Evolutionary conservation across 176 grass and related monocot species (phyloP).

Genomic region (Oryza longistaminata): DNA sequence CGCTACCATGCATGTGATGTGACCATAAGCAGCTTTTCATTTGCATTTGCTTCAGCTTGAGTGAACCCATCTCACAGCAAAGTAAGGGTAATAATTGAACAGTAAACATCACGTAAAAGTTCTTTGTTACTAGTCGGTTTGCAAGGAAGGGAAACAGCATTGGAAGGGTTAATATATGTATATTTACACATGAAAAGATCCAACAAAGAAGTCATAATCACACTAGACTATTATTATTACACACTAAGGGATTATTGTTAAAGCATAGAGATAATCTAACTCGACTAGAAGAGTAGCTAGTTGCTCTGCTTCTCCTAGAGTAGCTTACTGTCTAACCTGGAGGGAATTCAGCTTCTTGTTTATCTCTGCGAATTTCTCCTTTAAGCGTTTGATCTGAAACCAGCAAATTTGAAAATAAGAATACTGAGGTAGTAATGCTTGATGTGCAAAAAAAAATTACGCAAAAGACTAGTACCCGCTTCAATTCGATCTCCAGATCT

Average conservation of each 20-base stretch:
- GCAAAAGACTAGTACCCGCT: slow-evolving; percentile 49
- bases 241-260: neutral
- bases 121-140: neutral
- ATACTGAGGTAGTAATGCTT: neutral
- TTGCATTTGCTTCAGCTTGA: slow-evolving; percentile 1
- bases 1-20: slow-evolving; percentile 34
- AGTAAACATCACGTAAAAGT: neutral
- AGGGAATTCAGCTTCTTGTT: slow-evolving; percentile 69
- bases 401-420: slow-evolving; percentile 14
- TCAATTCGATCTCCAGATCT: slow-evolving; percentile 74
- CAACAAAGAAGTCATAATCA: neutral
- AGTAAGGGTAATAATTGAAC: neutral
- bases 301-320: slow-evolving; percentile 3
- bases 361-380: slow-evolving; percentile 89
- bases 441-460: neutral
- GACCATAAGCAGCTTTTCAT: neutral
- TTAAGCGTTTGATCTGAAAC: slow-evolving; percentile 75
- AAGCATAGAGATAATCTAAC: neutral
- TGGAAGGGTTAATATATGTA: slow-evolving; percentile 10
- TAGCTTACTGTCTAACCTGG: slow-evolving; percentile 33
- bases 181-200: slow-evolving; percentile 12
- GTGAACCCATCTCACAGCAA: slow-evolving; percentile 18
- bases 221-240: neutral
- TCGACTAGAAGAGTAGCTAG: slow-evolving; percentile 14
- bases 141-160: neutral